Evolutionary conservation across 495 filamentous ascomycete genomes (phyloP).

Genomic region (Lichina pygmaea): DNA sequence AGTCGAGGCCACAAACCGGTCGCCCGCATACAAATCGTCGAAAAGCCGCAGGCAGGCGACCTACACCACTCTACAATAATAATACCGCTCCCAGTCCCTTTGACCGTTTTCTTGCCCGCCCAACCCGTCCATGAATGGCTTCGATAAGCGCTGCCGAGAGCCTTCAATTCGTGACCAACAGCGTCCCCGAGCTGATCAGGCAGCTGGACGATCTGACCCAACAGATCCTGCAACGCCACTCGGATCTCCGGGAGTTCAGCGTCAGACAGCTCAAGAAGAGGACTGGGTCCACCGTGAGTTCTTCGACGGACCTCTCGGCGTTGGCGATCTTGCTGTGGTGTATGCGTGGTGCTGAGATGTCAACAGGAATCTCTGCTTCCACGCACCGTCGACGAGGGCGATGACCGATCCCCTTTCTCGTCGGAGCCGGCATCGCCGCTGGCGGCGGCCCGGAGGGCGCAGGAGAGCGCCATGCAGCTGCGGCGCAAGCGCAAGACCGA

Average conservation of each 20-base stretch:
- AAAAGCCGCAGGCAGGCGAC: no score
- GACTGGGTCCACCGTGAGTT: conserved; percentile 33
- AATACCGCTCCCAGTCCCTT: no score
- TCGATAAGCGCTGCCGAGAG: conserved; percentile 33
- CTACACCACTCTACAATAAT: no score
- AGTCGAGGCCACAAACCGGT: no score
- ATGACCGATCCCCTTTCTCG: conserved; percentile 10
- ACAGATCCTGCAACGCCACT: conserved; percentile 40
- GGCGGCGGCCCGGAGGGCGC: conserved; percentile 12
- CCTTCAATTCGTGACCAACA: conserved; percentile 24
- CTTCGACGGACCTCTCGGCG: conserved; percentile 20
- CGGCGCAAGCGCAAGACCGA: conserved; percentile 27
- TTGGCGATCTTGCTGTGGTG: background rate
- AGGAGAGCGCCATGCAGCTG: conserved; percentile 15
- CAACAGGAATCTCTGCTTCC: background rate
- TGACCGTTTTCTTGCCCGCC: no score
- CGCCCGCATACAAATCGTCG: no score
- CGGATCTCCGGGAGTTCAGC: conserved; percentile 13
- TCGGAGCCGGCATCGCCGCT: conserved; percentile 6
- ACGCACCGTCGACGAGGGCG: conserved; percentile 1
- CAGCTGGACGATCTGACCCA: conserved; percentile 39
- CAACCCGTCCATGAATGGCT: background rate
- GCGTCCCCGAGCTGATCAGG: conserved; percentile 40
- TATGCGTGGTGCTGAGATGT: background rate
- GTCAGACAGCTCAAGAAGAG: conserved; percentile 13